A percentile compares a stretch with the other conserved stretches of the same genome.
Conservation (phyloP, 1,139 yeast species). For the Hansenula lynferdii region DNA sequence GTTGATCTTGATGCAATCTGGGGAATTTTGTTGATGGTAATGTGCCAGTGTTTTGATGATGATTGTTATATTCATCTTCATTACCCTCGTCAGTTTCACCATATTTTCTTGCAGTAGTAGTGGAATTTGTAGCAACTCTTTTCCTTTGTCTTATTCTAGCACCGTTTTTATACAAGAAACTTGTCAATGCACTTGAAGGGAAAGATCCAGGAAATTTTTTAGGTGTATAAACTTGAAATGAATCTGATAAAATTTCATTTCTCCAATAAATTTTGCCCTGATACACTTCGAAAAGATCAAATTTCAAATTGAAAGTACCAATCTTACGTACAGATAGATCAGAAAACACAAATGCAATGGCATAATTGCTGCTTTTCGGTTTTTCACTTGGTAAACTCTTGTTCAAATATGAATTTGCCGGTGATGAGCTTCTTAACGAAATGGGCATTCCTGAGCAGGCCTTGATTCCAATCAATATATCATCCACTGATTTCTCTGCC, state of each 20-base stretch:
- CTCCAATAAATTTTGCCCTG: conserved; percentile 18
- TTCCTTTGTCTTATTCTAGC: conserved; percentile 26
- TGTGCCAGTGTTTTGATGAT: no score
- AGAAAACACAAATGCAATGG: conserved; percentile 24
- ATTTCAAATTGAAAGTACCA: conserved; percentile 21
- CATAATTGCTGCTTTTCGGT: conserved; percentile 14
- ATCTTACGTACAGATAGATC: conserved; percentile 23
- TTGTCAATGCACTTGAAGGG: conserved; percentile 22
- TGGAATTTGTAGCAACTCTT: conserved; percentile 4
- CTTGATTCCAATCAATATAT: conserved; percentile 19
- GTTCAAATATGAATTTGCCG: conserved; percentile 10
- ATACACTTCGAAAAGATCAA: conserved; percentile 22
- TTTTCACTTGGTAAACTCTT: conserved; percentile 14
- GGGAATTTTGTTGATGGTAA: no score
- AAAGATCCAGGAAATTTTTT: conserved; percentile 26
- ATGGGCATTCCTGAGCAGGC: conserved; percentile 25
- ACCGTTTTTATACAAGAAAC: conserved; percentile 24
- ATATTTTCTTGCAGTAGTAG: background rate
- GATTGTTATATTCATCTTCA: conserved; percentile 1
- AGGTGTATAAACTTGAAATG: conserved; percentile 23
- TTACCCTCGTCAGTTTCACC: conserved; percentile 2
- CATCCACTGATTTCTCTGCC: conserved; percentile 10
- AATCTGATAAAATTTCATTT: conserved; percentile 12
- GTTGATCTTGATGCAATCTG: no score
- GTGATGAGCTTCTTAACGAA: conserved; percentile 12